These are phyloP conservation scores for Sphaerulina musiva DNA, from an alignment of 2,329 filamentous ascomycete species.

Conservation along the genomic window DNA sequence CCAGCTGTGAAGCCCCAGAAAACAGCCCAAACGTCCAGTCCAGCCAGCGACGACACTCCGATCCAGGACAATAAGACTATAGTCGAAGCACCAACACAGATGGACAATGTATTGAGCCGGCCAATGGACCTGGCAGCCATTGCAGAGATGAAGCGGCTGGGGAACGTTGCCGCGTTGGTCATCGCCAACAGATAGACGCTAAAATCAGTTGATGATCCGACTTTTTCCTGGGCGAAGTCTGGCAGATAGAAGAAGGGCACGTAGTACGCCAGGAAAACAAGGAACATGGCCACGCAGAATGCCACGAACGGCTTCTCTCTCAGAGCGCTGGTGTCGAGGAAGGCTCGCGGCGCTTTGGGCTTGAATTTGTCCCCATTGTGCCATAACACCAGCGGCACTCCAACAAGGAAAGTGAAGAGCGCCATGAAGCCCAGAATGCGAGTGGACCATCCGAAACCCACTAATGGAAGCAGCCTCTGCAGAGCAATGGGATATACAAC, in stretches of 20 bases:
- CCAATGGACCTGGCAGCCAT: slow-evolving; percentile 39
- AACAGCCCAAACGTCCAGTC: slow-evolving; percentile 35
- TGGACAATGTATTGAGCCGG: slow-evolving; percentile 48
- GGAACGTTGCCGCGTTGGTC: slow-evolving; percentile 52
- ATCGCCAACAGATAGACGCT: slow-evolving; percentile 45
- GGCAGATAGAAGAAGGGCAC: slow-evolving; percentile 48
- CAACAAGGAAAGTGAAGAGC: slow-evolving; percentile 21
- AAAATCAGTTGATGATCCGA: slow-evolving; percentile 12
- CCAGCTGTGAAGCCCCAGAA: slow-evolving; percentile 43
- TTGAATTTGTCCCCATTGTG: slow-evolving; percentile 35
- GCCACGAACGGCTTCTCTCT: slow-evolving; percentile 31
- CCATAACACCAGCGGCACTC: slow-evolving; percentile 32
- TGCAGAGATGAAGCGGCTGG: slow-evolving; percentile 44
- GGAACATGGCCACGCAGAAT: slow-evolving; percentile 30
- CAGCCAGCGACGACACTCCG: slow-evolving; percentile 24
- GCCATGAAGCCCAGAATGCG: slow-evolving; percentile 46
- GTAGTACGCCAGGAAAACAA: slow-evolving; percentile 33
- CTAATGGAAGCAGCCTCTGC: slow-evolving; percentile 38
- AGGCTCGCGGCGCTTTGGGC: slow-evolving; percentile 24
- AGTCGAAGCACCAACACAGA: slow-evolving; percentile 41
- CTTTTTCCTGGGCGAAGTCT: slow-evolving; percentile 46
- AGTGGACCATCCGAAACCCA: slow-evolving; percentile 52
- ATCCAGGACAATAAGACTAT: slow-evolving; percentile 45
- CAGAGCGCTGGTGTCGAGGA: slow-evolving; percentile 36
- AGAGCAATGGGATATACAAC: slow-evolving; percentile 49